A percentile compares a stretch with the other conserved stretches of the same genome.
phyloP scores from a whole-genome alignment of 148 eudicot genomes.

The Camellia lanceoleosa region DNA sequence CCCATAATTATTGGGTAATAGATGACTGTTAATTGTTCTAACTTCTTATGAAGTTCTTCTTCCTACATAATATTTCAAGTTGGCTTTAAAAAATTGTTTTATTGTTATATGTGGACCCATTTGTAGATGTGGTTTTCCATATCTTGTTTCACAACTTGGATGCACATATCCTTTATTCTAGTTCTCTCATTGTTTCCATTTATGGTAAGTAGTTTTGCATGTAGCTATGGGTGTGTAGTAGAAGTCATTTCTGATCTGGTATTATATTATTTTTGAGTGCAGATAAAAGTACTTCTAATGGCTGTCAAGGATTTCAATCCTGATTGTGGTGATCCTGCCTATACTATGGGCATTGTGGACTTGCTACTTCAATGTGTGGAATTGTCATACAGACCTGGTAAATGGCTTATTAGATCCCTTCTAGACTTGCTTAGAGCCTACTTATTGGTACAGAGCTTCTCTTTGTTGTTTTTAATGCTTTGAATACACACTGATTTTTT shows the following conservation, averaged over 20 bases:
- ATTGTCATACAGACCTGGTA: conserved; percentile 92
- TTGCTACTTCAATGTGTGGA: conserved; percentile 90
- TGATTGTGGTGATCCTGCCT: conserved; percentile 78
- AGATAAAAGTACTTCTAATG: conserved; percentile 87
- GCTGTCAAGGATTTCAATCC: conserved; percentile 89
- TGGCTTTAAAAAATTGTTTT: neutral
- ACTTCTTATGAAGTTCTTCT: neutral
- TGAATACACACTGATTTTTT: neutral
- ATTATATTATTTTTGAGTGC: conserved; percentile 24
- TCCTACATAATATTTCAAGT: neutral
- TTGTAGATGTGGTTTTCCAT: neutral
- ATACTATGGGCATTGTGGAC: conserved; percentile 97
- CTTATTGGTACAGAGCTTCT: conserved; percentile 1
- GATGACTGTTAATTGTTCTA: neutral
- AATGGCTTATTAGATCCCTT: conserved; percentile 18
- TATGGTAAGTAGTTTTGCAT: neutral
- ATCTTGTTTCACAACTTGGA: neutral
- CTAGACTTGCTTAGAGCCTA: conserved; percentile 1
- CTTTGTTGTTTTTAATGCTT: conserved; percentile 8
- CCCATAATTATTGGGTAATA: neutral
- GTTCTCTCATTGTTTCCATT: neutral
- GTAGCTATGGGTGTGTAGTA: neutral
- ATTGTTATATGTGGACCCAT: neutral
- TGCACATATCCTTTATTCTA: neutral
- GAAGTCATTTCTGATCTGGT: neutral